Evolutionary conservation across 371 early-diverging fungal genomes (phyloP).

Genomic region (Rhizopus delemar): DNA sequence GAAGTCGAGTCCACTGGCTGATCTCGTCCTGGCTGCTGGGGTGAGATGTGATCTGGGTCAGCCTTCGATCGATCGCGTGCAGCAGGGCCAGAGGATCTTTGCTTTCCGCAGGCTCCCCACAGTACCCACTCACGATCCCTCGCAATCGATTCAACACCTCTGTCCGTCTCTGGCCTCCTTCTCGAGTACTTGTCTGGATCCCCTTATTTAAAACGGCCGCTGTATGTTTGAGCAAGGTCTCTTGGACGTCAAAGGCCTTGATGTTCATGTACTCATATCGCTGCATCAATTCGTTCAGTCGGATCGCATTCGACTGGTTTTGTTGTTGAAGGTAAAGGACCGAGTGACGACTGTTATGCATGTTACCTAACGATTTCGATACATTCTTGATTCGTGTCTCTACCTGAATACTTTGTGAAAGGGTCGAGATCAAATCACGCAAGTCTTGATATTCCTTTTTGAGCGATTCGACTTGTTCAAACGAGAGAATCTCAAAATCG

Average conservation of each 20-base stretch:
- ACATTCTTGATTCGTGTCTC: slow-evolving; percentile 34
- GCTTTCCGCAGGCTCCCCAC: neutral
- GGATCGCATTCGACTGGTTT: slow-evolving; percentile 50
- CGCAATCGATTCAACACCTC: neutral
- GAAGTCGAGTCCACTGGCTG: neutral
- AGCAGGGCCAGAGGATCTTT: neutral
- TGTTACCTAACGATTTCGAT: slow-evolving; percentile 48
- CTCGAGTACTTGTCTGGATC: slow-evolving; percentile 19
- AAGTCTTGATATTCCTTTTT: slow-evolving; percentile 46
- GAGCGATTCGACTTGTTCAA: slow-evolving; percentile 55
- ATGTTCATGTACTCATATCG: slow-evolving; percentile 64
- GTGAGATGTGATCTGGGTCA: neutral
- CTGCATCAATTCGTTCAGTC: slow-evolving; percentile 65
- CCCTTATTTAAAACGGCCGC: slow-evolving; percentile 60
- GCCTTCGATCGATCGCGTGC: neutral
- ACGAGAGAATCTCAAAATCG: slow-evolving; percentile 51
- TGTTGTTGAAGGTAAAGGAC: slow-evolving; percentile 18
- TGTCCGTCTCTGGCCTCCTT: slow-evolving; percentile 1
- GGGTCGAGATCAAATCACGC: slow-evolving; percentile 17
- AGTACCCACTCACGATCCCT: neutral
- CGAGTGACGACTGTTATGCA: slow-evolving; percentile 26
- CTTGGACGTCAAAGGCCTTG: slow-evolving; percentile 61
- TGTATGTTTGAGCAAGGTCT: slow-evolving; percentile 67
- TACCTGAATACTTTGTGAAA: slow-evolving; percentile 23
- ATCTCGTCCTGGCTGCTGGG: no score